phyloP scores from a whole-genome alignment of 164 flowering plant species.

The Umbellularia californica region DNA sequence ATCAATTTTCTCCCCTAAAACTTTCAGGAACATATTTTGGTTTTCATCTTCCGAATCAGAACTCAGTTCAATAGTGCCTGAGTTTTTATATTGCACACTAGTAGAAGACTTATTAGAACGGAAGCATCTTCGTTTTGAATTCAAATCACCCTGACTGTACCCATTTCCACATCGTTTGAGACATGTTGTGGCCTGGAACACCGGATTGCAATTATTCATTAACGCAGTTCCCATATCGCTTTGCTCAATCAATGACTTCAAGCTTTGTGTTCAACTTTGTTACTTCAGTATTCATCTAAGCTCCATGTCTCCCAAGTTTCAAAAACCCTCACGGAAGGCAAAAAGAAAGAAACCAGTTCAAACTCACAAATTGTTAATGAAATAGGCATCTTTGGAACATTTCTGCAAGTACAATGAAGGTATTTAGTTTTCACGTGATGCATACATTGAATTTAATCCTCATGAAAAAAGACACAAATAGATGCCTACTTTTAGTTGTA shows the following conservation, averaged over 20 bases:
- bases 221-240: not conserved
- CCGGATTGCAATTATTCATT: not conserved
- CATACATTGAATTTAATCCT: not conserved
- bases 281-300: not conserved
- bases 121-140: not conserved
- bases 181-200: not conserved
- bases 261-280: too few species aligned
- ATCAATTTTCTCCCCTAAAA: not conserved
- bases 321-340: not conserved
- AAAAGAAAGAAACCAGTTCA: not conserved
- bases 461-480: not conserved
- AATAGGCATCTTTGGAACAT: not conserved
- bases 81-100: not conserved
- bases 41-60: not conserved
- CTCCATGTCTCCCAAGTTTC: not conserved
- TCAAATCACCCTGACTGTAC: not conserved
- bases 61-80: not conserved
- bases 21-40: not conserved
- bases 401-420: not conserved
- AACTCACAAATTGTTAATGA: not conserved
- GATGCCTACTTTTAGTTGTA: not conserved
- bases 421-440: not conserved
- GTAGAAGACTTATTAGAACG: not conserved
- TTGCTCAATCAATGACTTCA: too few species aligned
- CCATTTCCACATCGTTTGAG: not conserved